phyloP scores from a whole-genome alignment of 2,329 filamentous ascomycete species.

The Pyricularia pennisetigena region DNA sequence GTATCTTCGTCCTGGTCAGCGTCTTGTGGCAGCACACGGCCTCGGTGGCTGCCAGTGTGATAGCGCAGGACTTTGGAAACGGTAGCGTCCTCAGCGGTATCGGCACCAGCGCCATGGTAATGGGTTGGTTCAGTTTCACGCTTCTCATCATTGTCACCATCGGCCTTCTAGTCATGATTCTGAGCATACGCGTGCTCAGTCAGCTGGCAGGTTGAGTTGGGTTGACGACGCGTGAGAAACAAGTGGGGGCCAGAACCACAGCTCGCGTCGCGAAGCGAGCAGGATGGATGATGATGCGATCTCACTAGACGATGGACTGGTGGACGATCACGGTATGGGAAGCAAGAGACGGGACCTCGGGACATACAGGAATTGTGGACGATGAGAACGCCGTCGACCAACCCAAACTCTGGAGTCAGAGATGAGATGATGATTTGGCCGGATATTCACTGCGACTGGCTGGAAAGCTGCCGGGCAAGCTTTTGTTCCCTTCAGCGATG shows the following conservation, averaged over 20 bases:
- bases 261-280: background rate
- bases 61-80: slow-evolving; percentile 88
- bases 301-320: background rate
- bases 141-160: slow-evolving; percentile 92
- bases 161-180: slow-evolving; percentile 88
- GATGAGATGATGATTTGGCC: background rate
- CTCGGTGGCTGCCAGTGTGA: slow-evolving; percentile 86
- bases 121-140: slow-evolving; percentile 96
- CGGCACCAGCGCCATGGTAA: slow-evolving; percentile 89
- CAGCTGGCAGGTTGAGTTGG: slow-evolving; percentile 35
- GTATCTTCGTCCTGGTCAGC: slow-evolving; percentile 63
- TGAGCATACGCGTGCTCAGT: slow-evolving; percentile 76
- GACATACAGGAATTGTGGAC: background rate
- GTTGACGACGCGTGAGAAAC: background rate
- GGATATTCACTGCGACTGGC: background rate
- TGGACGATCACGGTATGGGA: background rate
- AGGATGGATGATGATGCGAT: background rate
- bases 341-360: background rate
- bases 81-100: slow-evolving; percentile 80
- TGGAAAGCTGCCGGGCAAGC: background rate
- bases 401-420: background rate
- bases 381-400: background rate
- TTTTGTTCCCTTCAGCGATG: background rate
- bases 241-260: background rate
- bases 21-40: slow-evolving; percentile 90